Base-by-base conservation (phyloP, 2,329 filamentous ascomycete genomes). In the Calcarisporium arbuscula region DNA sequence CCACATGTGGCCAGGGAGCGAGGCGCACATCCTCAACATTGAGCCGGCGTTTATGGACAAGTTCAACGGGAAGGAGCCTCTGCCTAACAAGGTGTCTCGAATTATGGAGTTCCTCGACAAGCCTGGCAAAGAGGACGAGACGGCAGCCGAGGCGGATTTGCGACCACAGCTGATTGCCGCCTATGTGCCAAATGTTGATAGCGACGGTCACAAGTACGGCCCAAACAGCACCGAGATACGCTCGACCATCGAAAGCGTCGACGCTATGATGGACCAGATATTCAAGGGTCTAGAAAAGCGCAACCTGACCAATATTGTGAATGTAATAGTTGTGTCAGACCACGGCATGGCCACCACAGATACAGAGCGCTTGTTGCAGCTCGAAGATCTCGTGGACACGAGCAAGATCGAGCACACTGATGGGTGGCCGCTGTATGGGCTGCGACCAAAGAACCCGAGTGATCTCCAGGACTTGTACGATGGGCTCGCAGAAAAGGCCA, bases 1-100 rank as follows among this genome's bases (percentile, higher is more conserved):
- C 18, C 92, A 98, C 57, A 98, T 98, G 92, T 98, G 92, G 92
- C 92, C 92, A 2, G 92, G 92, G 3, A 94, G 85, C 28, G 92
- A 98, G 62, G 89, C 89, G 6, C 81, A 87, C 55, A 83, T 94
- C 41, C 70, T 77, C 10, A 68, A 72, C n/a, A 67, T 80, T 14
- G 80, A 89, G 43, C 86, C 89, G 3, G 80, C 77, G 8, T 86
- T 86, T 50, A 58, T 96, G 31, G 92, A 96, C 62, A 82, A 79
- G 49, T 98, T 76, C 63, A 90, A 95, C 47, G 80, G 77, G 8
- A 74, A 81, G 1, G 89, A 95, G 61, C 55, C 67, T 20, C 70
- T 98, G 2, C 57, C 74, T 0, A 74, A 71, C 22, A 98, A 98
- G 58, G 85, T 89, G 11, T 66, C 78, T 20, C 75, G 88, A 27